Evolutionary conservation across 169 alveolate genomes (phyloP).

Genomic region (Neospora caninum): DNA sequence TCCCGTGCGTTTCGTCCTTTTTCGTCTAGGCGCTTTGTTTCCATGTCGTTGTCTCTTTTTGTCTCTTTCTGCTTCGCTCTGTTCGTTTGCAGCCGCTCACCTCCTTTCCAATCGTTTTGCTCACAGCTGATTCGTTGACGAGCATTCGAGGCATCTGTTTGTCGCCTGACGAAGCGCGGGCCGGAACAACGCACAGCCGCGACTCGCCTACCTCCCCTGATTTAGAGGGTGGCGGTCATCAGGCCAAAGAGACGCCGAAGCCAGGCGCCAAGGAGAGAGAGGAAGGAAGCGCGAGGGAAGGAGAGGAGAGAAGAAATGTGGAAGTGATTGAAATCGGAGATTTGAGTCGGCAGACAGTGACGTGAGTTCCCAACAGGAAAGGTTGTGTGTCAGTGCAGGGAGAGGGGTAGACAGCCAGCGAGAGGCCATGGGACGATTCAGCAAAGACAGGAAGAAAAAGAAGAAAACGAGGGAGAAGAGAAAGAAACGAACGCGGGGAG

Average conservation of each 20-base stretch:
- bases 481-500: too few relatives aligned
- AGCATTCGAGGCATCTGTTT: constrained; percentile 17
- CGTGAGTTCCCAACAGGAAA: neutral
- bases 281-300: neutral
- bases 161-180: neutral
- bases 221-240: too few relatives aligned
- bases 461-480: too few relatives aligned
- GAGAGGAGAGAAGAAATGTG: neutral
- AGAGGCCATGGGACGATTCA: too few relatives aligned
- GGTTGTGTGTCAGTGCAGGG: too few relatives aligned
- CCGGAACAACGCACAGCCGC: neutral
- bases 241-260: too few relatives aligned
- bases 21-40: too few relatives aligned
- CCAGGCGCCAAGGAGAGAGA: too few relatives aligned
- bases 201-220: neutral
- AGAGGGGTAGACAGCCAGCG: too few relatives aligned
- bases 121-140: neutral
- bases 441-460: too few relatives aligned
- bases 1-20: too few relatives aligned
- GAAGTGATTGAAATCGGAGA: neutral
- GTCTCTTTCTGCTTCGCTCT: neutral
- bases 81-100: neutral
- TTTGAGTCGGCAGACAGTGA: neutral
- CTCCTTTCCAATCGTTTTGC: neutral
- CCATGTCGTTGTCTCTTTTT: neutral